Conservation (phyloP, 176 grass and related monocot genomes). For the bread wheat (Triticum aestivum) region IWGSC_CS_RefSeq_v2.1 NC_057812.1:92748462-92748961, state of each 20-base stretch:
- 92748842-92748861: conserved; percentile 77
- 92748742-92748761: neutral
- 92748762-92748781: neutral
- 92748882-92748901: conserved; percentile 76
- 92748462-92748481: no score
- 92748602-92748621: neutral
- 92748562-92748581: neutral
- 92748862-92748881: conserved; percentile 77
- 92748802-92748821: conserved; percentile 62
- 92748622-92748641: conserved; percentile 21
- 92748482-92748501: no score
- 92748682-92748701: conserved; percentile 14
- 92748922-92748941: neutral
- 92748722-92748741: conserved; percentile 20
- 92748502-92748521: neutral
- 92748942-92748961: neutral
- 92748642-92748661: conserved; percentile 26
- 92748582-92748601: neutral
- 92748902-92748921: neutral
- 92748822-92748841: conserved; percentile 93
- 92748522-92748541: neutral
- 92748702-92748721: neutral
- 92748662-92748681: conserved; percentile 19
- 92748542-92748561: conserved; percentile 1
- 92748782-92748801: neutral